Base-by-base conservation (phyloP, 208 protist species). In the Paratrypanosoma confusum region DNA sequence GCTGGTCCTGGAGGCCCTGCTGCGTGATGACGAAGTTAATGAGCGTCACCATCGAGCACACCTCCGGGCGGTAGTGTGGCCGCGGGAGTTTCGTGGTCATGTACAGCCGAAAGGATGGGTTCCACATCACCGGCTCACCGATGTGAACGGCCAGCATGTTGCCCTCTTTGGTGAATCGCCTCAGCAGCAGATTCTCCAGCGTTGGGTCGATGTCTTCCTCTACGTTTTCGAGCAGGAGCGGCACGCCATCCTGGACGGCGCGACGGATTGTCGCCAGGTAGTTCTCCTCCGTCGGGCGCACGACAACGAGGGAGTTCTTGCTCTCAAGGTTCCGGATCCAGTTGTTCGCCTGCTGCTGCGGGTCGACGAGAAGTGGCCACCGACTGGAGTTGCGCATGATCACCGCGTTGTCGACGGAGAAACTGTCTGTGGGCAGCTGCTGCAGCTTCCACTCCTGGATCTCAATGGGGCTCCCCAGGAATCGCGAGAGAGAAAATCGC, bases 1-100 rank as follows among this genome's bases (percentile, higher is more conserved):
- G 62, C 70, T 98, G 96, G 46, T 98, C 96, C 57, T 96, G 80
- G 44, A 98, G 63, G 23, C 96, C 96, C 14, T 86, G 65, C 55
- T 92, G 79, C 5, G 96, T 98, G 47, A 99, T 96, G 68, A 90
- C 95, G 48, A 97, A 98, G 71, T 98, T 98, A 43, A 99, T 82
- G 25, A 98, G 66, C 6, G 84, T 95, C 21, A 97, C 90, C 69
- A 98, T 99, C 23, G 93, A 93, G 20, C 81, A 90, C 33, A 94
- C 78, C 73, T 99, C 96, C 3, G 97, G 97, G 13, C 89, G 75
- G 66, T 98, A 98, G 72, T 97, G 89, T 34, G 97, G 96, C 36
- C 97, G 92, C 1, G 94, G 90, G 24, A 98, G 79, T 63, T 97
- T 97, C 22, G 97, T 97, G 13, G 95, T 98, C 65, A 99, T 96